These are phyloP conservation scores for Cytidiella melzeri DNA, from an alignment of 768 basidiomycete species.

Conservation along the genomic window DNA sequence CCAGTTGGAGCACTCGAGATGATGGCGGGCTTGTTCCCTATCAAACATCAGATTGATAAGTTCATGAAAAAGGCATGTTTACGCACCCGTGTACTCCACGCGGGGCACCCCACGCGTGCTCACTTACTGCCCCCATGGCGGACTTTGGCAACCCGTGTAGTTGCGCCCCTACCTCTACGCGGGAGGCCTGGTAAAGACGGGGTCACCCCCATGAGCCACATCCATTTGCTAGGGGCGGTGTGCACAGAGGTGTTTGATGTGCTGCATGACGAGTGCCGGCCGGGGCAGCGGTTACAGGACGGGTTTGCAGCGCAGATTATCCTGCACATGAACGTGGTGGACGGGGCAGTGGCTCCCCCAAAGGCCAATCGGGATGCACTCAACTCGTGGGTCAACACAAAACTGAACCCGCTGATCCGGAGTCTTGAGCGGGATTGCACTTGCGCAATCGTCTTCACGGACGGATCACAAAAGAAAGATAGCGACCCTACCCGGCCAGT, in stretches of 20 bases:
- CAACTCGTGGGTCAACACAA: not conserved
- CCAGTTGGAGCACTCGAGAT: slow-evolving; percentile 13
- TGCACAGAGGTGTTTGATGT: slow-evolving; percentile 3
- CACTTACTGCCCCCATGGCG: not conserved
- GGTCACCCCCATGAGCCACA: slow-evolving; percentile 1
- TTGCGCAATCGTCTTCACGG: slow-evolving; percentile 4
- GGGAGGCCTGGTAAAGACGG: not conserved
- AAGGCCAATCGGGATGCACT: slow-evolving; percentile 2
- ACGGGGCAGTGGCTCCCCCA: not conserved
- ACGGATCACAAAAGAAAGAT: slow-evolving; percentile 6
- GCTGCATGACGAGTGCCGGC: slow-evolving; percentile 4
- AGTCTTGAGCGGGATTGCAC: not conserved
- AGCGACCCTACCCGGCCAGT: too few species aligned
- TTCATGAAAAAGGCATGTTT: too few species aligned
- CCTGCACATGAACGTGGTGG: not conserved
- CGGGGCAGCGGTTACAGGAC: slow-evolving; percentile 1
- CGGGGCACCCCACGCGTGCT: slow-evolving; percentile 3
- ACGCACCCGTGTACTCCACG: too few species aligned
- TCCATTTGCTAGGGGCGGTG: not conserved
- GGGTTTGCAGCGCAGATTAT: not conserved
- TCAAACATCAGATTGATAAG: too few species aligned
- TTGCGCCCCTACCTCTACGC: not conserved
- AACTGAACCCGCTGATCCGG: not conserved
- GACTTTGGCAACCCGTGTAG: not conserved
- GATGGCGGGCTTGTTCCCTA: not conserved